Conservation (phyloP, 2,329 filamentous ascomycete species). For the Sclerotiophoma versabilis region DNA sequence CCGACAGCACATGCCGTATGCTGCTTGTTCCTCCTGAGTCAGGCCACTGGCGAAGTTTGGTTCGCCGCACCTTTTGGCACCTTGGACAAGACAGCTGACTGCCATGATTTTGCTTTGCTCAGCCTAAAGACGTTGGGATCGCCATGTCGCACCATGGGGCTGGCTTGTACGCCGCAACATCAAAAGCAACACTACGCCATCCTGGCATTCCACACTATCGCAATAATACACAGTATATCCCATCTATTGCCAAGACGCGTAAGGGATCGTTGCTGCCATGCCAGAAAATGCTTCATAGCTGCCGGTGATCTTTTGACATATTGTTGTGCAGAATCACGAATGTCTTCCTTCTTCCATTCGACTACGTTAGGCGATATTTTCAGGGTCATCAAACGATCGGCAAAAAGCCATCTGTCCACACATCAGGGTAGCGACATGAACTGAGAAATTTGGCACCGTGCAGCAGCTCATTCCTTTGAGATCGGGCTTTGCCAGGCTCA, state of each 20-base stretch:
- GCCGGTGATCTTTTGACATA: not conserved
- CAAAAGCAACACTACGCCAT: slow-evolving; percentile 4
- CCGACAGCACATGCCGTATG: not conserved
- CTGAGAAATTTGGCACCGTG: too few relatives aligned
- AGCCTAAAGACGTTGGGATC: not conserved
- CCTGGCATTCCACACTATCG: not conserved
- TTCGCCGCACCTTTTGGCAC: slow-evolving; percentile 10
- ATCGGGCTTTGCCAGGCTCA: too few relatives aligned
- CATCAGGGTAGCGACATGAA: not conserved
- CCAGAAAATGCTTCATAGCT: not conserved
- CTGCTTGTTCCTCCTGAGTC: slow-evolving; percentile 5
- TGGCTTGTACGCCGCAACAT: slow-evolving; percentile 1
- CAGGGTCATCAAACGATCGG: not conserved
- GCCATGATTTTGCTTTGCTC: not conserved
- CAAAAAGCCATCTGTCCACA: not conserved
- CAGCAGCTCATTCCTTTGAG: too few relatives aligned
- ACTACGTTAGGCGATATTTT: not conserved
- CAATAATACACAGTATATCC: not conserved
- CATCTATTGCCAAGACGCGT: not conserved
- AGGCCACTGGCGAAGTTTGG: slow-evolving; percentile 2
- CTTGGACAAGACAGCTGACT: slow-evolving; percentile 8
- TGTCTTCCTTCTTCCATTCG: not conserved
- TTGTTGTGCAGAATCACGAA: not conserved
- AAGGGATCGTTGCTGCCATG: not conserved
- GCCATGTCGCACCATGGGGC: slow-evolving; percentile 10